Evolutionary conservation across 352 stramenopile genomes (phyloP), one percentile per base, ranked within the genome.

Genomic region (Globisporangium okanoganense): DNA sequence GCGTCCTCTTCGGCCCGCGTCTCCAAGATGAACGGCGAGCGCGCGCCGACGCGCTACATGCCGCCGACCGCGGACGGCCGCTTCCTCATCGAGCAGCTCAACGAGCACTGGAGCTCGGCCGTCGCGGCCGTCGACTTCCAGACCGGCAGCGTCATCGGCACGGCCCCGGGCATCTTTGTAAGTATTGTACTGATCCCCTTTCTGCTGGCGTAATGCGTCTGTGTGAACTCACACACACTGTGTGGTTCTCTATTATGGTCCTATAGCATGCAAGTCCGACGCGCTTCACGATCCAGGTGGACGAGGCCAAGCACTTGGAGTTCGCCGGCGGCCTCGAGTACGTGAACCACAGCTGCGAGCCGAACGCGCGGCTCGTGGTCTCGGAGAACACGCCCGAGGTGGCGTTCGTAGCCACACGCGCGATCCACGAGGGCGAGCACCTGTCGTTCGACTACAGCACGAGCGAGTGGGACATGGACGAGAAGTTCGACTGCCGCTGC

Each of bases 381-480:
- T 78, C 70, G 29, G 87, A 95, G 47, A 83, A 79, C 61, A 82
- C 80, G 14, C 71, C 79, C 0, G 75, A 82, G 38, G 82, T 95
- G 14, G 76, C 79, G 43, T 94, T 95, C 31, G 72, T 96, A 5
- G 85, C 87, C 1, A 89, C 82, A 50, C 85, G 89, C 35, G 57
- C 74, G 41, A 92, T 96, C 60, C 66, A 74, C 5, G 69, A 92
- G 43, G 76, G 82, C 40, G 81, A 94, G 55, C 77, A 92, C 63
- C 67, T 95, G 31, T 87, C 75, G 5, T 95, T 95, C 58, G 88
- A 96, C 72, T 96, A 96, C 75, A 79, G 80, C 56, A 94, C 86
- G 58, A 96, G 83, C 59, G 88, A 96, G 64, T 96, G 88, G 88
- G 86, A 96, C 71, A 96, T 96, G 88, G 85, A 96, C 61, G 85